Evolutionary conservation across 306 rosid genomes (phyloP), one percentile per base, ranked within the genome.

Genomic region (Begonia masoniana): DNA sequence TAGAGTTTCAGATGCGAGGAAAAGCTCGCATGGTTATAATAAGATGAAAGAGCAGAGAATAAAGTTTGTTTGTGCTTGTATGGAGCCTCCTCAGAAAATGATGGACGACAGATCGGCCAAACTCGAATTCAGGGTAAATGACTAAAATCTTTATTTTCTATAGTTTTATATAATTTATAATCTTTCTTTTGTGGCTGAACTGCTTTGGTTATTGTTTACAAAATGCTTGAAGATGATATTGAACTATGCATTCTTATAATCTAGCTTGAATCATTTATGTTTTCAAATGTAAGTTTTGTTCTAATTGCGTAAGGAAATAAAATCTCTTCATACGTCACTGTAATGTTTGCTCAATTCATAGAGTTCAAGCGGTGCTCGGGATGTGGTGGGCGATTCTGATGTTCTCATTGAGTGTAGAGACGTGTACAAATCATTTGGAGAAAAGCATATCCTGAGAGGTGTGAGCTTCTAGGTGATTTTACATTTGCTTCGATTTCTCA

Each of bases 321-420:
- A 45, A 10, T 45, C 2, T 45, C n/a, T 45, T 45, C 4, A 45
- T 45, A 3, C 15, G 3, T 11, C 15, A 10, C 9, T 45, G n/a
- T 45, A 45, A 12, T 45, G 14, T 2, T 6, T 45, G 14, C 49
- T 45, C 2, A 71, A 75, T 71, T 74, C 95, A 49, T 83, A 79
- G 68, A 64, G 69, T 43, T 63, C 79, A 59, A 67, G 65, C 73
- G 61, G 71, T 13, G 63, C 46, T 64, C 59, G 61, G 68, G 83
- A 79, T 54, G 65, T 62, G 2, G 74, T 75, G 54, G 78, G 68
- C 42, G 93, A 77, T 61, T 79, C 95, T 57, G 95, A 83, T 76
- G 95, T 82, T 70, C 93, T 92, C 36, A 81, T 92, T 9, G 99
- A 92, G 73, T 92, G 99, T 68, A 79, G 77, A 81, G 84, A 83